Evolutionary conservation across 176 grass and related monocot species (phyloP).

Genomic region (Rhynchospora pubera): DNA sequence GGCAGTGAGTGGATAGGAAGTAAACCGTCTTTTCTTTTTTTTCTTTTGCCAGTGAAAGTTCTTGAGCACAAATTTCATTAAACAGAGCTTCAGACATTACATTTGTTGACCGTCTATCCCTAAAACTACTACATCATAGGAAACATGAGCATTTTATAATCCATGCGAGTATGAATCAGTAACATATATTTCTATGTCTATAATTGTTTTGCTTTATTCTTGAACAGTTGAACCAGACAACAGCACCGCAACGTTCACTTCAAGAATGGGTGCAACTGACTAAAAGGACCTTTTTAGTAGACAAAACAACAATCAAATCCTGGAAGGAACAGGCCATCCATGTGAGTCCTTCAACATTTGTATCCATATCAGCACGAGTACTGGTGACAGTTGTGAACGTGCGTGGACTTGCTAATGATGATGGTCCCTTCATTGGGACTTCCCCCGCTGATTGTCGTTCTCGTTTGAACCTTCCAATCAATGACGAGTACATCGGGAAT

Average conservation of each 20-base stretch:
- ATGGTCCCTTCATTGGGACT: neutral
- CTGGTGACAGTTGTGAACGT: neutral
- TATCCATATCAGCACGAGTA: neutral
- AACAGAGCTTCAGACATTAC: too few species aligned
- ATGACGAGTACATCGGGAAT: neutral
- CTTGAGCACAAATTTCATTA: too few species aligned
- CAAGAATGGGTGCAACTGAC: neutral
- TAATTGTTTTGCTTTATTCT: neutral
- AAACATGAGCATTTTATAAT: too few species aligned
- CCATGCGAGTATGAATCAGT: too few species aligned
- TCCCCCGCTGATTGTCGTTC: neutral
- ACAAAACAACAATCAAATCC: neutral
- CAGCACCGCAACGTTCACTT: neutral
- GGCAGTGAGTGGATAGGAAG: conserved; percentile 12
- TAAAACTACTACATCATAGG: too few species aligned
- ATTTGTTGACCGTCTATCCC: too few species aligned
- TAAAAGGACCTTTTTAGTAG: neutral
- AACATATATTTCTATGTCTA: too few species aligned
- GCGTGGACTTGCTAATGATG: neutral
- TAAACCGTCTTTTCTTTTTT: neutral
- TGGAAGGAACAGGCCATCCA: neutral
- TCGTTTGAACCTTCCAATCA: neutral
- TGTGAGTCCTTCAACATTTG: neutral
- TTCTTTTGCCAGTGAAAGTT: too few species aligned
- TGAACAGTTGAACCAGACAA: neutral